Base-by-base conservation (phyloP, 495 filamentous ascomycete genomes). In the Saxispiralis lemnorum region DNA sequence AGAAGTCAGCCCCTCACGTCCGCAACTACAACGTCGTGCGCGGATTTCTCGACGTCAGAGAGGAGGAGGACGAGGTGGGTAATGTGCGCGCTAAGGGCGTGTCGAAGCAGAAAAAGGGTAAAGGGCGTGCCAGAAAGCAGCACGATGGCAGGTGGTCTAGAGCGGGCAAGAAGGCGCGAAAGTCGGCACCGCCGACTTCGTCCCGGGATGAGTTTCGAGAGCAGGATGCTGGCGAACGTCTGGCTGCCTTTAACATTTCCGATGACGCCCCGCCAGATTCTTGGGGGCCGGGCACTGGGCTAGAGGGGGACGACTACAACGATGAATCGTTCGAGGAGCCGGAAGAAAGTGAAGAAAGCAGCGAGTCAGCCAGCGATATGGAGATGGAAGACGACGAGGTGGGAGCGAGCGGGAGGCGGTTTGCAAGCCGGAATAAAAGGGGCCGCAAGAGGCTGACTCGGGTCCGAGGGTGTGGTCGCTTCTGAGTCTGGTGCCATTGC, bases 171-270 rank as follows among this genome's bases (percentile, higher is more conserved):
- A 15, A 2, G 24, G 13, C 19, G 35, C 14, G 31, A 20, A 17
- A 24, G 18, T 37, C 24, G 4, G 30, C 28, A 15, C 28, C 12
- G 15, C 28, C 18, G 30, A 6, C 30, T 15, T 10, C 14, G 7
- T 13, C 14, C n/a, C 19, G 3, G 2, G 32, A 37, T 13, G 7
- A 43, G 2, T 31, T 16, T 15, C 31, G 2, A 10, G 20, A 10
- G 17, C 19, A 34, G 15, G 37, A 31, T 30, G 33, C 44, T n/a
- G 48, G n/a, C 12, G 43, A 28, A 2, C 38, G 48, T 1, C 21
- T 51, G 19, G 28, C 38, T 11, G 43, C 38, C 10, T 47, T 32
- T 24, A 51, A 51, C 24, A 46, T 47, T 16, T 21, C 44, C 32
- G 48, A 51, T 17, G 44, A 47, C 15, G 43, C 15, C 7, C 19